These are phyloP conservation scores for Talaromyces nanjingensis DNA, from an alignment of 495 filamentous ascomycete species.

Conservation along the genomic window DNA sequence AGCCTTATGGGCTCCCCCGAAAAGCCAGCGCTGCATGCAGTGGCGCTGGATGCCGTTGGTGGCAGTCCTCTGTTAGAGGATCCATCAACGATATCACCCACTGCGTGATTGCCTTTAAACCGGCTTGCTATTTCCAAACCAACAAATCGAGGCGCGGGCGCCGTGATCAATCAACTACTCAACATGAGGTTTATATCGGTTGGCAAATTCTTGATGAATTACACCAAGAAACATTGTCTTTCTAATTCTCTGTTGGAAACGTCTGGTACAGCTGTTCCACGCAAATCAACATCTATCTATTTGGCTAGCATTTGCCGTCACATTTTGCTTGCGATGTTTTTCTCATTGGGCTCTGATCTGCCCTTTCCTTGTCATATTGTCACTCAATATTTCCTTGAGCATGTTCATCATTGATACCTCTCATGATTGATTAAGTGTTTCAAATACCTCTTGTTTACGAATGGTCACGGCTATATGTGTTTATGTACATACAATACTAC, in stretches of 20 bases:
- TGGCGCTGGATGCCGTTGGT: conserved; percentile 57
- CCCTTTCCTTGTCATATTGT: not conserved
- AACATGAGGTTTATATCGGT: not conserved
- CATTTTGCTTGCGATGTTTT: not conserved
- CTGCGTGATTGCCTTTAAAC: not conserved
- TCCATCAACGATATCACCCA: conserved; percentile 10
- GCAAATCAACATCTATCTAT: not conserved
- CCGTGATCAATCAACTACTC: not conserved
- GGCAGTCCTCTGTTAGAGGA: conserved; percentile 29
- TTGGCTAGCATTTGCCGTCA: not conserved
- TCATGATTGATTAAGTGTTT: conserved; percentile 2
- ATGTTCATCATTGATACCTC: not conserved
- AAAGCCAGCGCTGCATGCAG: conserved; percentile 73
- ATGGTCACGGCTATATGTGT: not conserved
- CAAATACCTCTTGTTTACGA: conserved; percentile 1
- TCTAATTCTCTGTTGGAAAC: not conserved
- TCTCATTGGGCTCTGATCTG: not conserved
- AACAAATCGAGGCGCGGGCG: not conserved
- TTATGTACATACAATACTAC: conserved; percentile 4
- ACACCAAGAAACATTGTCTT: not conserved
- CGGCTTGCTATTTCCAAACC: too few species aligned
- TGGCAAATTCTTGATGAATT: not conserved
- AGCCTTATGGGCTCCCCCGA: conserved; percentile 39
- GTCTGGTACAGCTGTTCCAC: not conserved
- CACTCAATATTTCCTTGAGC: not conserved